Percentiles rank a stretch among this genome's conserved stretches.
Evolutionary conservation across 2,329 filamentous ascomycete genomes (phyloP).

Genomic region (Pestalotiopsis sp.): DNA sequence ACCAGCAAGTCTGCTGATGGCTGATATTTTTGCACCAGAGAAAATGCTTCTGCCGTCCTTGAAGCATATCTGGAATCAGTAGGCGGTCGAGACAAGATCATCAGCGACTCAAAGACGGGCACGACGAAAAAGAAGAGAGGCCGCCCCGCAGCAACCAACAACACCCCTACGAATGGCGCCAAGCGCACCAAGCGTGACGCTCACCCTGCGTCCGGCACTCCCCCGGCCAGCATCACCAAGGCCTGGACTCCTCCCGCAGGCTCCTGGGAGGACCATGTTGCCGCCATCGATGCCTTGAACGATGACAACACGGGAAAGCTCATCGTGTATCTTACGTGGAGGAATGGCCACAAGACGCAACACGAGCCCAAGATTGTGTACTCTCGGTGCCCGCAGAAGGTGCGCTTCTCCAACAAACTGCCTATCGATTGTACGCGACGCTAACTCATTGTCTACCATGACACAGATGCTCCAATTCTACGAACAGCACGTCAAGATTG

Average conservation of each 20-base stretch:
- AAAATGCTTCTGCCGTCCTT: slow-evolving; percentile 61
- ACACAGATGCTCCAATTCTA: slow-evolving; percentile 61
- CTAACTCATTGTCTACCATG: slow-evolving; percentile 1
- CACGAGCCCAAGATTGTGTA: slow-evolving; percentile 71
- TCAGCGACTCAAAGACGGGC: slow-evolving; percentile 52
- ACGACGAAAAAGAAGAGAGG: slow-evolving; percentile 59
- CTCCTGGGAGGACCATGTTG: slow-evolving; percentile 76
- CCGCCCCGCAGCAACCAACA: slow-evolving; percentile 41
- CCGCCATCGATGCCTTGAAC: slow-evolving; percentile 71
- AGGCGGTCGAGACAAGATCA: slow-evolving; percentile 63
- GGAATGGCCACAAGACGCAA: slow-evolving; percentile 71
- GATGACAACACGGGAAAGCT: slow-evolving; percentile 61
- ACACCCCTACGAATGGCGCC: slow-evolving; percentile 35
- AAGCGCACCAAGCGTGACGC: slow-evolving; percentile 51
- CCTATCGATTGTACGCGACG: neutral
- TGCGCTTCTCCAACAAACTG: slow-evolving; percentile 32
- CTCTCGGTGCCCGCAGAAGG: slow-evolving; percentile 77
- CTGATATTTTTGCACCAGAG: slow-evolving; percentile 35
- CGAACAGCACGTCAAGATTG: slow-evolving; percentile 58
- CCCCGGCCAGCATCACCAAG: slow-evolving; percentile 43
- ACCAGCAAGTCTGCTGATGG: neutral
- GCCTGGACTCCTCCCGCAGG: slow-evolving; percentile 70
- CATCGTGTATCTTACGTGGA: slow-evolving; percentile 74
- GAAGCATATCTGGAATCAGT: slow-evolving; percentile 63
- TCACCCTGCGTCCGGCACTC: slow-evolving; percentile 50